phyloP scores from a whole-genome alignment of 495 filamentous ascomycete genomes.

The Penicillium robsamsonii region DNA sequence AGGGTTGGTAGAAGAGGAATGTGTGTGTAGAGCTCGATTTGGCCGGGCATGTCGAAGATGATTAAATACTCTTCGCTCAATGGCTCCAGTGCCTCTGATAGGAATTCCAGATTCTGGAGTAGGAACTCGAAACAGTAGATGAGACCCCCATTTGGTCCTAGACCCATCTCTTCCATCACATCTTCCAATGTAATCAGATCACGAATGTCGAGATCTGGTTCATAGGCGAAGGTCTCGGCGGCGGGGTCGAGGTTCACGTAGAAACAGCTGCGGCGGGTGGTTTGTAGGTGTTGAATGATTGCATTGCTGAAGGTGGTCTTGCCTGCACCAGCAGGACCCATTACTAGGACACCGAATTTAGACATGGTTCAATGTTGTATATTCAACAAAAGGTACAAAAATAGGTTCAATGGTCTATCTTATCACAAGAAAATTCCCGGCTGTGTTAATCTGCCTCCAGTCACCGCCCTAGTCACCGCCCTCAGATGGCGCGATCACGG shows the following conservation, averaged over 20 bases:
- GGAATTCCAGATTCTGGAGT: constrained; percentile 92
- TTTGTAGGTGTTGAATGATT: constrained; percentile 85
- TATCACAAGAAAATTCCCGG: constrained; percentile 21
- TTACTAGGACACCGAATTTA: constrained; percentile 90
- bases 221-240: constrained; percentile 85
- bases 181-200: constrained; percentile 94
- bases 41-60: constrained; percentile 97
- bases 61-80: constrained; percentile 93
- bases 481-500: constrained; percentile 28
- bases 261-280: constrained; percentile 85
- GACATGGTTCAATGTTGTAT: constrained; percentile 58
- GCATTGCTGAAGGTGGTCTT: constrained; percentile 96
- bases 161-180: constrained; percentile 94
- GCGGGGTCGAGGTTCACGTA: constrained; percentile 98
- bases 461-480: constrained; percentile 19
- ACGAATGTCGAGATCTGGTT: constrained; percentile 95
- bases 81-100: constrained; percentile 81
- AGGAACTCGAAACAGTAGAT: constrained; percentile 97
- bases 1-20: constrained; percentile 88
- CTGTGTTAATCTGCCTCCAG: constrained; percentile 8
- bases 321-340: constrained; percentile 87
- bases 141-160: constrained; percentile 92
- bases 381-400: neutral
- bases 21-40: constrained; percentile 98
- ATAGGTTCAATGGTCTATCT: constrained; percentile 5